Evolutionary conservation across 2,329 filamentous ascomycete genomes (phyloP).

Genomic region (Pyrenochaeta sp.): DNA sequence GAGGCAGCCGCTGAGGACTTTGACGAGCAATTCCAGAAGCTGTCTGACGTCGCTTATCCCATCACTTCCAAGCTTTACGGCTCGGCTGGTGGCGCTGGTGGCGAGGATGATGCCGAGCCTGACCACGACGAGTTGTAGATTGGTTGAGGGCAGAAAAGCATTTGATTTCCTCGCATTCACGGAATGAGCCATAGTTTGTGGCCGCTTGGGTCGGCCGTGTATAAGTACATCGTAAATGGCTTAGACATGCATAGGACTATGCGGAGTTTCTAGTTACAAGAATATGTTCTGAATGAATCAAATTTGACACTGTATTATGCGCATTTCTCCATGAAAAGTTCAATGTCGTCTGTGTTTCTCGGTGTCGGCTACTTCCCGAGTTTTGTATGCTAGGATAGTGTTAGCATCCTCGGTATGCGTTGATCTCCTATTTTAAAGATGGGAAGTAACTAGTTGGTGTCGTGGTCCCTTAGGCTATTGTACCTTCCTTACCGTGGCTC

Average conservation of each 20-base stretch:
- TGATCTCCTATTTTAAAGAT: too few relatives aligned
- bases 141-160: slow-evolving; percentile 20
- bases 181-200: slow-evolving; percentile 23
- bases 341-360: neutral
- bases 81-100: slow-evolving; percentile 68
- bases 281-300: slow-evolving; percentile 23
- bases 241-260: slow-evolving; percentile 30
- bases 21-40: slow-evolving; percentile 99
- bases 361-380: too few relatives aligned
- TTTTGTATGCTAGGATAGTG: too few relatives aligned
- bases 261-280: slow-evolving; percentile 28
- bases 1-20: slow-evolving; percentile 92
- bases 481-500: slow-evolving; percentile 4
- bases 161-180: slow-evolving; percentile 29
- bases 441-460: neutral
- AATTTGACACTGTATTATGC: slow-evolving; percentile 20
- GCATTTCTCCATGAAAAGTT: neutral
- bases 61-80: slow-evolving; percentile 98
- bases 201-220: slow-evolving; percentile 30
- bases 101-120: slow-evolving; percentile 71
- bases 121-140: slow-evolving; percentile 61
- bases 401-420: too few relatives aligned
- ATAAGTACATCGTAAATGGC: slow-evolving; percentile 38
- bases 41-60: slow-evolving; percentile 94
- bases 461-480: slow-evolving; percentile 4